Evolutionary conservation across 2,329 filamentous ascomycete genomes (phyloP).

Genomic region (Clonostachys chloroleuca): DNA sequence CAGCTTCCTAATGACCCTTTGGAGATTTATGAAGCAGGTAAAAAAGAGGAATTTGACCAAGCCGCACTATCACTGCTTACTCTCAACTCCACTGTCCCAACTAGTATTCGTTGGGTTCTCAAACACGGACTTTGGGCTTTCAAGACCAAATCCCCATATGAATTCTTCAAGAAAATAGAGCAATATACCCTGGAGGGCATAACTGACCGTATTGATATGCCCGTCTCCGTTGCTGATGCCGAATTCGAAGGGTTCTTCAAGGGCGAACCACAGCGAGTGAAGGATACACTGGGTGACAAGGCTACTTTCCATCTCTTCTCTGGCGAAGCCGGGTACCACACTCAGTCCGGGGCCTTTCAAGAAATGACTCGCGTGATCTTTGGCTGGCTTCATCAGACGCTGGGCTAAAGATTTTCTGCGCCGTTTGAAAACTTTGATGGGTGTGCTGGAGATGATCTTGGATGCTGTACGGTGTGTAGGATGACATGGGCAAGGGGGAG

Average conservation of each 20-base stretch:
- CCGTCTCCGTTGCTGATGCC: slow-evolving; percentile 10
- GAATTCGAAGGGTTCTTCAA: slow-evolving; percentile 9
- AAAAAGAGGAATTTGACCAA: slow-evolving; percentile 9
- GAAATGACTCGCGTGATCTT: slow-evolving; percentile 2
- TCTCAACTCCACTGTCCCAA: neutral
- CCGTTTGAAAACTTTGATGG: too few species aligned
- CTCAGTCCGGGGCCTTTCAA: slow-evolving; percentile 7
- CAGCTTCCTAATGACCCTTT: neutral
- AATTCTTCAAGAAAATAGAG: slow-evolving; percentile 8
- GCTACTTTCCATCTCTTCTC: neutral
- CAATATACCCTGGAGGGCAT: slow-evolving; percentile 8
- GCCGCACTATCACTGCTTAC: slow-evolving; percentile 1
- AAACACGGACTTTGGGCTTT: slow-evolving; percentile 17
- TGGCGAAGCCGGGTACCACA: slow-evolving; percentile 8
- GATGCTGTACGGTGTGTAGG: too few species aligned
- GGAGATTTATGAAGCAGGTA: neutral
- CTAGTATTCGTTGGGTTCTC: slow-evolving; percentile 11
- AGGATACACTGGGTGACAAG: slow-evolving; percentile 4
- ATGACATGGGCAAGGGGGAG: too few species aligned
- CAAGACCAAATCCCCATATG: slow-evolving; percentile 12
- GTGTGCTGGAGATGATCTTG: too few species aligned
- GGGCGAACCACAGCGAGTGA: slow-evolving; percentile 6
- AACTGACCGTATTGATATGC: slow-evolving; percentile 10
- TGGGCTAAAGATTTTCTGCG: too few species aligned
- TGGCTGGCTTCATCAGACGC: slow-evolving; percentile 2